Conservation (phyloP, 345 rosid genomes). For the Eucalyptus cladocalyx region DNA sequence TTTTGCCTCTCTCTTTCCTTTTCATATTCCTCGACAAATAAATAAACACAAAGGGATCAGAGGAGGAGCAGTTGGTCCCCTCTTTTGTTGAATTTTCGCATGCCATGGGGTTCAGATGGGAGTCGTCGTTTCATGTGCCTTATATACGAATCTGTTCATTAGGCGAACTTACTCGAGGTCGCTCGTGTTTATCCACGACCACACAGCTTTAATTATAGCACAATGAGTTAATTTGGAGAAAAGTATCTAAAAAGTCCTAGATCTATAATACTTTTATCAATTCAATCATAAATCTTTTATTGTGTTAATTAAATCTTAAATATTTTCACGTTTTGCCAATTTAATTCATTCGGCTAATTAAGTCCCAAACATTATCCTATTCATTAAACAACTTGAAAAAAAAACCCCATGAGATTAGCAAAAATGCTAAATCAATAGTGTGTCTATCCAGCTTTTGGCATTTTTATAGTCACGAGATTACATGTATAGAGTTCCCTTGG, state of each 20-base stretch:
- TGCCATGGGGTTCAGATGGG: too few relatives aligned
- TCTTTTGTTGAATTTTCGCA: background rate
- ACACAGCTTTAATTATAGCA: background rate
- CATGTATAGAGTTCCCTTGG: background rate
- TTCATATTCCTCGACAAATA: background rate
- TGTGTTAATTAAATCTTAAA: too few relatives aligned
- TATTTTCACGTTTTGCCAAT: background rate
- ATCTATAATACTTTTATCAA: too few relatives aligned
- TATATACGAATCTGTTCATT: too few relatives aligned
- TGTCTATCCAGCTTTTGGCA: background rate
- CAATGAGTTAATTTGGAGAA: too few relatives aligned
- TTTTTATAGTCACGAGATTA: background rate
- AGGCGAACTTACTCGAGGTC: too few relatives aligned
- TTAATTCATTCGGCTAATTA: background rate
- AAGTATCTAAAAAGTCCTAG: too few relatives aligned
- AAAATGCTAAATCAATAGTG: background rate
- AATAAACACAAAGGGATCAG: background rate
- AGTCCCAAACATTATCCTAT: background rate
- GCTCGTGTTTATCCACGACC: too few relatives aligned
- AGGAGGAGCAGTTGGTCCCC: background rate
- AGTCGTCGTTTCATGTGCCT: too few relatives aligned
- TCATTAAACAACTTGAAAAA: background rate
- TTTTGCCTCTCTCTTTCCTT: background rate
- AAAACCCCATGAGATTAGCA: background rate
- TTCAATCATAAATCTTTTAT: too few relatives aligned